phyloP scores from a whole-genome alignment of 148 eudicot species.

The Agrostemma githago region DNA sequence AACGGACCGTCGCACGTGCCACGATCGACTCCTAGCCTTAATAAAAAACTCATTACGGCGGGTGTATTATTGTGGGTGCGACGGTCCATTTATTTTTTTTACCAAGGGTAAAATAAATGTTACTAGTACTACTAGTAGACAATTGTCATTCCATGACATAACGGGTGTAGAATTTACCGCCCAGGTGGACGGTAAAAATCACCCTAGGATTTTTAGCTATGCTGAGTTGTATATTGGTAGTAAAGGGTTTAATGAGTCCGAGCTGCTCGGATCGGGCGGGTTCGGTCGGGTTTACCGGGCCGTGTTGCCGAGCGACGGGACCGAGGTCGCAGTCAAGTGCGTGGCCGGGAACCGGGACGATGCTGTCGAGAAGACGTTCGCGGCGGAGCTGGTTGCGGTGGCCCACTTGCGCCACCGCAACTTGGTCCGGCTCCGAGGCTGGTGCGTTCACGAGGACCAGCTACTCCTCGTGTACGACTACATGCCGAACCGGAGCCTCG shows the following conservation, averaged over 20 bases:
- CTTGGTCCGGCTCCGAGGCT: constrained; percentile 82
- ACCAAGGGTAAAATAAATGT: background rate
- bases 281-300: constrained; percentile 79
- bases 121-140: background rate
- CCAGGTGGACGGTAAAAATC: constrained; percentile 30
- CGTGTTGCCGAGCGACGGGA: constrained; percentile 66
- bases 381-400: constrained; percentile 85
- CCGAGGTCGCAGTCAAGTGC: constrained; percentile 83
- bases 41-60: constrained; percentile 30
- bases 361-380: constrained; percentile 70
- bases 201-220: constrained; percentile 72
- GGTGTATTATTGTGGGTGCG: constrained; percentile 25
- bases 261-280: constrained; percentile 84
- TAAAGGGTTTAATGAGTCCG: constrained; percentile 53
- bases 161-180: constrained; percentile 49
- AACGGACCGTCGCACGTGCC: constrained; percentile 20
- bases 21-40: constrained; percentile 23
- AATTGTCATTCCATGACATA: constrained; percentile 47
- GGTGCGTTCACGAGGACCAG: constrained; percentile 79
- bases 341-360: constrained; percentile 61
- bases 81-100: background rate
- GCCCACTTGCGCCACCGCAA: constrained; percentile 96
- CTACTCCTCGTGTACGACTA: constrained; percentile 84
- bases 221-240: constrained; percentile 88
- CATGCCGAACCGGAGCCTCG: constrained; percentile 94